Base-by-base conservation (phyloP, 176 grass and related monocot genomes). In the Phoenix roebelenii region DNA sequence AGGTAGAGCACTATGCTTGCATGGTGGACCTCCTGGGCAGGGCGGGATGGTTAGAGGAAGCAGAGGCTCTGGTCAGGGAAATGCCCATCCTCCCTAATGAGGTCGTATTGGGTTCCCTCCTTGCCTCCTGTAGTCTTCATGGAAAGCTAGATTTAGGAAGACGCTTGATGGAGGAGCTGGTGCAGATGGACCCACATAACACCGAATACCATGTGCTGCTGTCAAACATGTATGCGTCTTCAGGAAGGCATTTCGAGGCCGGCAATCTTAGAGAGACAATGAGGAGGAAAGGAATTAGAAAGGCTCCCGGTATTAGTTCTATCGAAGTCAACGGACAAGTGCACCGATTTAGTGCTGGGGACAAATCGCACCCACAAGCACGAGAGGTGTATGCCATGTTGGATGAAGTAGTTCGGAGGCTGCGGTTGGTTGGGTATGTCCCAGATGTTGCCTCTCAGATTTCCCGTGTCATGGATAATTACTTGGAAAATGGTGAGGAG, bases 201-300 rank as follows among this genome's bases (percentile, higher is more conserved):
- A 71, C 68, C 5, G 68, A 71, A 39, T 71, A 71, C 23, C 68
- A 71, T 17, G 44, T 60, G 44, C 44, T 71, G 35, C 22, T 71
- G 16, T 71, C 57, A 15, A 71, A 71, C 56, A 51, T 71, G 32
- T 71, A 52, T 7, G 28, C 35, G 3, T 59, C 68, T 18, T 52
- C 56, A 7, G 68, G 68, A 23, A 60, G 55, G 22, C 68, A 52
- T 71, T 44, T 16, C 10, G 48, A 71, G 48, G 68, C 68, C 15
- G 55, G 51, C 22, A 0, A 1, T 20, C 68, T 71, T 50, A 49
- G 57, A 59, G 23, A 59, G 16, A 17, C 16, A 28, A 51, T 71
- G 32, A 60, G 59, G 55, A 71, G 25, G 15, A 60, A 25, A 25
- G 55, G 56, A 14, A 51, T 16, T 28, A 50, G 48, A 5, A 71